phyloP scores from a whole-genome alignment of 306 rosid genomes.

The Begonia loranthoides region DNA sequence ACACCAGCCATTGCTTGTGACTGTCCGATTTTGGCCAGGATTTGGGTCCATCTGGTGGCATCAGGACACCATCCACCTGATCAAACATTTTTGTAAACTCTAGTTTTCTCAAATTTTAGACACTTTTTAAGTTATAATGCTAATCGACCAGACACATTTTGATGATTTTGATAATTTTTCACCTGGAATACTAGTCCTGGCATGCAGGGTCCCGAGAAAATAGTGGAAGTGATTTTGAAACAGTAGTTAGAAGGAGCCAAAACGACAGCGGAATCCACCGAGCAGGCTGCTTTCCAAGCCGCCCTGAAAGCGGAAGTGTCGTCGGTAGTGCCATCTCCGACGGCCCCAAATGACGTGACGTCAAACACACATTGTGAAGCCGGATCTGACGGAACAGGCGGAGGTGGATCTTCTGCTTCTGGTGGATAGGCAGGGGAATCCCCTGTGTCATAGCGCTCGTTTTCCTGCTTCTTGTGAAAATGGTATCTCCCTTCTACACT shows the following conservation, averaged over 20 bases:
- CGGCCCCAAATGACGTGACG: constrained; percentile 66
- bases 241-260: constrained; percentile 42
- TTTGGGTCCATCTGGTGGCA: constrained; percentile 90
- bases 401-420: constrained; percentile 31
- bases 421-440: constrained; percentile 17
- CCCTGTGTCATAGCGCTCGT: not conserved
- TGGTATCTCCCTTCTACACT: constrained; percentile 73
- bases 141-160: not conserved
- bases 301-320: constrained; percentile 61
- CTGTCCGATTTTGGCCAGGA: constrained; percentile 73
- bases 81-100: constrained; percentile 5
- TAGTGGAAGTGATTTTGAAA: constrained; percentile 76
- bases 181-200: constrained; percentile 88
- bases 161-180: constrained; percentile 9
- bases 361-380: constrained; percentile 39
- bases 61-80: constrained; percentile 79
- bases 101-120: not conserved
- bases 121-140: not conserved
- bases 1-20: constrained; percentile 77
- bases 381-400: constrained; percentile 64
- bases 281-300: constrained; percentile 97
- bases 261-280: constrained; percentile 56
- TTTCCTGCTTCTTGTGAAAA: constrained; percentile 38
- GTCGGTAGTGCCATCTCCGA: constrained; percentile 77
- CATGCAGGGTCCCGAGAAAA: constrained; percentile 87